Evolutionary conservation across 1,284 basidiomycete genomes (phyloP), one percentile per base, ranked within the genome.

Genomic region (Ceratobasidium theobromae): DNA sequence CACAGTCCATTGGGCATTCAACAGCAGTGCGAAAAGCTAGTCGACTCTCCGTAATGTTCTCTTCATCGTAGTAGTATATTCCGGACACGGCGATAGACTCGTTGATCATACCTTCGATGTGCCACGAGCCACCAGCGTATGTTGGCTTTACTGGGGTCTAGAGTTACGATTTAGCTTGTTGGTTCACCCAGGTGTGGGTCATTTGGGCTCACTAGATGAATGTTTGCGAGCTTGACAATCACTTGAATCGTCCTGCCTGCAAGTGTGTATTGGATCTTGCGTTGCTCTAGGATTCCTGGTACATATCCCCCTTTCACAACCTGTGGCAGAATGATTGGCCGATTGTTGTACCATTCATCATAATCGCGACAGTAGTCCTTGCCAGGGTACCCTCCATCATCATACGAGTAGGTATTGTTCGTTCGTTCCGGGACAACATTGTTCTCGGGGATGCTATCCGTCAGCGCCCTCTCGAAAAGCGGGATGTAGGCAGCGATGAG

Each of bases 61-160:
- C 67, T n/a, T 69, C 65, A 52, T 67, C 68, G 60, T 71, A 73
- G 32, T 74, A 75, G 53, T 81, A 82, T 12, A 81, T 75, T 8
- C 35, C 35, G 35, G 78, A 81, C 0, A 81, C 81, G 1, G 80
- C 79, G 32, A 85, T 81, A 14, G 78, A 75, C 72, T 85, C 84
- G 69, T 81, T 83, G 67, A 76, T 72, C 81, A 82, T 84, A 21
- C 83, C 83, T 72, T 82, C 81, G 23, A 84, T 82, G 57, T 81
- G 82, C 83, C 83, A 86, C 6, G 72, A 71, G 3, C 78, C 77
- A 1, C 79, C 80, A 1, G 65, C 53, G 71, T 79, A 81, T 9
- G 65, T 55, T 1, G 77, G 77, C 33, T 75, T 75, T 27, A 77
- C 76, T 6, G 80, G 79, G 28, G 73, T 75, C 79, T 83, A 69